Base-by-base conservation (phyloP, 305 asterid species). In the Plantago coronopus region DNA sequence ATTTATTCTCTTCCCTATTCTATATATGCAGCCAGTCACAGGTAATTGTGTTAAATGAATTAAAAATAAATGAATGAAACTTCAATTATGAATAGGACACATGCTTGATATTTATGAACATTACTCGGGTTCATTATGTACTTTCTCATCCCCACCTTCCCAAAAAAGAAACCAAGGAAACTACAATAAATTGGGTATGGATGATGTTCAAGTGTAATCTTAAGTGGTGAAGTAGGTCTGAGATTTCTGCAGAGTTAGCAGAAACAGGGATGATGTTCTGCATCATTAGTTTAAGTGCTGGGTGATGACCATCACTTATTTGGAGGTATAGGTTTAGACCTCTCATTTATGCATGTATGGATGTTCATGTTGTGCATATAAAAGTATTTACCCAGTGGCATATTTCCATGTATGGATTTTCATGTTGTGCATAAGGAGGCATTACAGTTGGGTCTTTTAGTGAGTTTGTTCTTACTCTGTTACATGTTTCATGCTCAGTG, bases 1-100 rank as follows among this genome's bases (percentile, higher is more conserved):
- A 79, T 72, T 66, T 84, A 89, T 76, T 93, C 99, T 55, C 97
- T 89, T 66, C 90, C 99, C 38, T 83, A 87, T 77, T 93, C 99
- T 40, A 81, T 89, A 47, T 83, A 87, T 77, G 97, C 95, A 14
- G 85, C 94, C 66, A 87, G 89, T 75, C 83, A 85, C 75, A 93
- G 99, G 99, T 93, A 80, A 76, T 63, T 57, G 27, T 23, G 50
- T 34, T n/a, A n/a, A n/a, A n/a, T n/a, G n/a, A n/a, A n/a, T n/a
- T n/a, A n/a, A n/a, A n/a, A n/a, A n/a, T 48, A 21, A 48, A 43
- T 61, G 29, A 38, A 38, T 38, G 43, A 38, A 23, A 16, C 31
- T 5, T 16, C 5, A 15, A 23, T 53, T 22, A 10, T 1, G n/a
- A 23, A 15, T 16, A 19, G 7, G 31, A 53, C 23, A 53, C 43